Base-by-base conservation (phyloP, 805 yeast species). In the Wickerhamiella azymoides region DNA sequence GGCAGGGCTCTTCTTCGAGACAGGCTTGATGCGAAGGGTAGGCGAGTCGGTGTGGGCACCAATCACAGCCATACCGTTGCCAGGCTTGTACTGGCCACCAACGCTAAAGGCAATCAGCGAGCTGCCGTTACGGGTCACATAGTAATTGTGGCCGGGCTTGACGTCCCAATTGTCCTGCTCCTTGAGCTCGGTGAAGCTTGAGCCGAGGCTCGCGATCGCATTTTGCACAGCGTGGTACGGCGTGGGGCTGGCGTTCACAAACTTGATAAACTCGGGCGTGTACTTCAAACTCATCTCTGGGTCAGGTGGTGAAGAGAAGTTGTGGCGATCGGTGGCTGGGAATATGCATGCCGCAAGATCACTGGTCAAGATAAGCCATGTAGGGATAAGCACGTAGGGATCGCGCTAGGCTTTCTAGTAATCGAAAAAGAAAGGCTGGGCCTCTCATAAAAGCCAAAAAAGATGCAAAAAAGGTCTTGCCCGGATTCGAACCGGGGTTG, bases 1-100 rank as follows among this genome's bases (percentile, higher is more conserved):
- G 55, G 83, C 49, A 7, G 70, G 66, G 10, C 66, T 62, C 53
- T 74, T 75, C 57, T 79, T 77, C 19, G 94, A 82, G 26, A 81
- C 69, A 10, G 98, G 98, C 65, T 89, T 92, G 53, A 89, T 75
- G n/a, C 94, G 73, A 52, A 89, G 69, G 27, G 84, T 77, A 10
- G 97, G 97, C 4, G 94, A 83, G 62, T 89, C 98, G 0, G 96
- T 88, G 63, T 89, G 98, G 1, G 96, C 95, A 14, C 97, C 98
- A 30, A 88, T 81, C 45, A 92, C 79, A 5, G 96, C 76, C 50
- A 86, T 70, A 9, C 94, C 89, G 51, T 80, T 77, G 10, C 94
- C 95, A 2, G 82, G 78, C 44, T 61, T 56, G 77, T 82, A 84
- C 40, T 75, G 58, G 1, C 71, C 71, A 32, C 96, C 96, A 16